Base-by-base conservation (phyloP, 495 filamentous ascomycete species). In the Patellaria atrata region DNA sequence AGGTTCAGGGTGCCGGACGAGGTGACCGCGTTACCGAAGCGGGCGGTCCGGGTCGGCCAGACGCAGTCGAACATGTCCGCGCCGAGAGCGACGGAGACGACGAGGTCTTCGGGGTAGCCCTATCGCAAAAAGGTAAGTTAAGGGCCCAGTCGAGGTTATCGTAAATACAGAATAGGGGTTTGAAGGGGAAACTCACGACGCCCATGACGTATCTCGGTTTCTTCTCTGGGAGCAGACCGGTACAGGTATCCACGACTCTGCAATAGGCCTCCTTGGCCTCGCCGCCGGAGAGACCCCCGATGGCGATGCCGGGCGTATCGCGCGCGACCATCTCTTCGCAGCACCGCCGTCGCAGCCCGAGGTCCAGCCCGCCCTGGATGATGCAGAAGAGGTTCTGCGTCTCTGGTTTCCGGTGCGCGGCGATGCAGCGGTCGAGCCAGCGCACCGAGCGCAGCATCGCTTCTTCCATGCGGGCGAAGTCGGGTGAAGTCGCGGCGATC, bases 21-120 rank as follows among this genome's bases (percentile, higher is more conserved):
- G 6, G 84, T 91, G 37, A 96, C 72, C 22, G 91, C 89, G 49
- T 93, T 91, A 6, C 89, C 89, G 48, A 96, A 97, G 19, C 89
- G 74, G 9, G 91, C 89, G 16, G 89, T 96, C 25, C 89, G 68
- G 16, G 89, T 97, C 5, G 87, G 91, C 91, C 91, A 97, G 4
- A 96, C 89, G 50, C 91, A 97, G 60, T 97, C 89, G 55, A 97
- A 97, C 91, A 97, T 96, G 53, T 97, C 89, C 15, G 91, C 89
- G 3, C 89, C 89, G 4, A 97, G 68, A 8, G 89, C 89, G 9
- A 92, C 67, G 33, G 81, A 84, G 10, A 97, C 83, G 9, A 97
- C 64, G 34, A 97, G 63, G 55, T 97, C 89, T 53, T 94, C 89
- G 1, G 89, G 89, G 53, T 94, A 97, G 20, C 89, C 77, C 71